Percentiles rank a stretch among this genome's conserved stretches.
phyloP scores from a whole-genome alignment of 257 asterid genomes.

The Plantago elongata region DNA sequence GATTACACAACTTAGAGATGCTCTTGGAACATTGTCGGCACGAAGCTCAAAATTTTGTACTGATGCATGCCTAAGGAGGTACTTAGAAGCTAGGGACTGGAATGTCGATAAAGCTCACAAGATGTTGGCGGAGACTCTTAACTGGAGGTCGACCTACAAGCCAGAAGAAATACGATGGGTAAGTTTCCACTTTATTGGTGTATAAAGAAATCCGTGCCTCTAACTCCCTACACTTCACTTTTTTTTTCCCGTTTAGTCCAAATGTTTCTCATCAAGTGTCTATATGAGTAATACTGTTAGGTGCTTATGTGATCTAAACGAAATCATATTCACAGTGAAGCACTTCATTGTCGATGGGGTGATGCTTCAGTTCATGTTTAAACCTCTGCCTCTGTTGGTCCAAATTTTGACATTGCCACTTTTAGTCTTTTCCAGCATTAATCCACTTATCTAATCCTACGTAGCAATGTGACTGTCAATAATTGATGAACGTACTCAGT shows the following conservation, averaged over 20 bases:
- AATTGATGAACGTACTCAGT: no score
- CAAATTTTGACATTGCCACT: no score
- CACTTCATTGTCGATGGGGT: no score
- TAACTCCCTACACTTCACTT: neutral
- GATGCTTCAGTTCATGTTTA: no score
- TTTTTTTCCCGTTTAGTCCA: neutral
- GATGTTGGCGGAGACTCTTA: conserved; percentile 66
- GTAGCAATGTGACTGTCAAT: no score
- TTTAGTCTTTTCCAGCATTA: no score
- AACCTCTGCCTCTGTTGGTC: no score
- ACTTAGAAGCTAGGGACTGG: conserved; percentile 80
- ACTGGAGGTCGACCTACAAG: conserved; percentile 68
- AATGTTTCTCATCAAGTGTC: neutral
- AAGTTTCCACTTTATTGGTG: conserved; percentile 15
- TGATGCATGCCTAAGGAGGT: conserved; percentile 63
- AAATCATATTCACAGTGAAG: no score
- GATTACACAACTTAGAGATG: conserved; percentile 53
- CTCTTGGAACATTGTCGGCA: conserved; percentile 54
- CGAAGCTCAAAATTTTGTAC: conserved; percentile 56
- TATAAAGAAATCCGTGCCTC: neutral
- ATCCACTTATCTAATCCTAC: no score
- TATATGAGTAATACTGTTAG: neutral
- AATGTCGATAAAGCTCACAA: conserved; percentile 66
- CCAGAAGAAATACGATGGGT: conserved; percentile 97
- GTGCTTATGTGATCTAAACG: no score